Conservation (phyloP, 441 rosid genomes). For the Viola pubescens region DNA sequence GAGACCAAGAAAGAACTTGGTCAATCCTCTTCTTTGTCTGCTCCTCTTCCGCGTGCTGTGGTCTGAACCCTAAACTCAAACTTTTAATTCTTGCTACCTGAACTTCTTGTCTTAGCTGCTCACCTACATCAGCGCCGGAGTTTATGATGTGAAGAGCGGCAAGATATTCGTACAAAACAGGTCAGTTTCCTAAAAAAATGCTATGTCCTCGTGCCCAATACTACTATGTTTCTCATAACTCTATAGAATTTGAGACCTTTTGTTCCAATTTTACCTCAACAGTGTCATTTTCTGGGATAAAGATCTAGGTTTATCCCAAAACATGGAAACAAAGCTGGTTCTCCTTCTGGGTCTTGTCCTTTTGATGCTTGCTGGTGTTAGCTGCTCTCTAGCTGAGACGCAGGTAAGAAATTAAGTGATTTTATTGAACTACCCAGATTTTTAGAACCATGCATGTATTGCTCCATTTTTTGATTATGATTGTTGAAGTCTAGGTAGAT, state of each 20-base stretch:
- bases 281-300: conserved; percentile 20
- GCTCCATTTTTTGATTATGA: no score
- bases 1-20: neutral
- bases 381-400: conserved; percentile 22
- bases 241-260: neutral
- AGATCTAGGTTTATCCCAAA: conserved; percentile 23
- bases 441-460: no score
- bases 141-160: neutral
- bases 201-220: neutral
- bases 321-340: conserved; percentile 32
- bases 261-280: conserved; percentile 3
- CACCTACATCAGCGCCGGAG: conserved; percentile 2
- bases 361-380: conserved; percentile 26
- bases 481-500: no score
- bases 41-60: neutral
- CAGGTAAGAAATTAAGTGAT: conserved; percentile 32
- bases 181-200: neutral
- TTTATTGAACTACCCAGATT: neutral
- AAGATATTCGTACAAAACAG: neutral
- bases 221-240: neutral
- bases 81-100: neutral
- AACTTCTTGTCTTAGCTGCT: neutral
- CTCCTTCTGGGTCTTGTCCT: conserved; percentile 33
- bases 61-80: neutral
- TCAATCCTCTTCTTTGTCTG: neutral